Conservation (phyloP, 345 rosid species). For the Cardiospermum halicacabum region DNA sequence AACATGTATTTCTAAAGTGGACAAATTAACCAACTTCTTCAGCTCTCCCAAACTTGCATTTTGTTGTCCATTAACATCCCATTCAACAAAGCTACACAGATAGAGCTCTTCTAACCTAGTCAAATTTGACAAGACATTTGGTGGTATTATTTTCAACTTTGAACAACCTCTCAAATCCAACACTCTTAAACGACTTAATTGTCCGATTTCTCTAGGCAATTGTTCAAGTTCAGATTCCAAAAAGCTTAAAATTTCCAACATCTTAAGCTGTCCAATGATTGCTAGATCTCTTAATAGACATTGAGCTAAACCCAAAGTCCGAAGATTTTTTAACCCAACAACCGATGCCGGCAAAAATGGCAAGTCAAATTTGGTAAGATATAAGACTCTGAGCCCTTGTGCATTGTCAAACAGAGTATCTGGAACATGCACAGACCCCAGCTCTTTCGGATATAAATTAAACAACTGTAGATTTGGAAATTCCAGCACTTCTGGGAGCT, state of each 20-base stretch:
- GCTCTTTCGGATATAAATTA: background rate
- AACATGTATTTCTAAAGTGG: conserved; percentile 5
- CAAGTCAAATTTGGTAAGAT: background rate
- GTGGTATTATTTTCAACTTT: conserved; percentile 12
- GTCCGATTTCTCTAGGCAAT: conserved; percentile 13
- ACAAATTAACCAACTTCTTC: conserved; percentile 9
- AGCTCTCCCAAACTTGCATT: conserved; percentile 22
- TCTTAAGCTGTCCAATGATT: conserved; percentile 1
- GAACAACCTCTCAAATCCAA: conserved; percentile 21
- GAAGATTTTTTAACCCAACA: conserved; percentile 2
- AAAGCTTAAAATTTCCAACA: conserved; percentile 9
- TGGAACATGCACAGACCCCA: background rate
- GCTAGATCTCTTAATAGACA: background rate
- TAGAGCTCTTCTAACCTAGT: conserved; percentile 16
- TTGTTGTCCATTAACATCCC: conserved; percentile 12
- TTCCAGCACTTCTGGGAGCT: conserved; percentile 14
- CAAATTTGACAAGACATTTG: conserved; percentile 13
- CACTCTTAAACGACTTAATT: conserved; percentile 9
- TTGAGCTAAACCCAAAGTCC: conserved; percentile 4
- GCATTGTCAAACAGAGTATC: conserved; percentile 8
- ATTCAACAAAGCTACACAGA: conserved; percentile 11
- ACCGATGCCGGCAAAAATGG: conserved; percentile 16
- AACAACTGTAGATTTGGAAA: conserved; percentile 17
- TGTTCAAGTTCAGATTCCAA: background rate
- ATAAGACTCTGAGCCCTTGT: conserved; percentile 22